Conservation (phyloP, 2,329 filamentous ascomycete species). For the Cladophialophora immunda region DNA sequence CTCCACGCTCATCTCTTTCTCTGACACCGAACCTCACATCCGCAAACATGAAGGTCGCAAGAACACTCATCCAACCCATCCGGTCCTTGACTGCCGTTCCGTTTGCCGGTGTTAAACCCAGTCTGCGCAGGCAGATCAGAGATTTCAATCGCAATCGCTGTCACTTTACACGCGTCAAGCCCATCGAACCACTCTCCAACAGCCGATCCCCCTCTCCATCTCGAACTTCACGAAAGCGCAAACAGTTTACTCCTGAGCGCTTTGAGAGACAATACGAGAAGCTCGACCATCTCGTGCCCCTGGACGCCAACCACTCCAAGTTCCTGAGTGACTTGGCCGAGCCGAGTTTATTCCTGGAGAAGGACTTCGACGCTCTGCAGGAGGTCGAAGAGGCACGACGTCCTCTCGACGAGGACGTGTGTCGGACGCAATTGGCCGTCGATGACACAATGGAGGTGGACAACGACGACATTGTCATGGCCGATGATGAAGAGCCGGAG, state of each 20-base stretch:
- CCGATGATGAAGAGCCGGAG: constrained; percentile 2
- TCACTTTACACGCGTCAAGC: constrained; percentile 4
- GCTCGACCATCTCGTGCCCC: constrained; percentile 5
- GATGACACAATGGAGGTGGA: neutral
- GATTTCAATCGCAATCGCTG: neutral
- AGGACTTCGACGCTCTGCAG: constrained; percentile 10
- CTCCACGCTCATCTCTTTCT: neutral
- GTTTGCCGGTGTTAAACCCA: neutral
- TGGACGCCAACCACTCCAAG: constrained; percentile 3
- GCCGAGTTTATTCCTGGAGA: neutral
- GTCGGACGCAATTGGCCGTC: neutral
- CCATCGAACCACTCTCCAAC: neutral
- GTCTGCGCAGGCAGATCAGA: neutral
- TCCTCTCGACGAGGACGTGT: neutral
- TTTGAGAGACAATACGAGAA: constrained; percentile 10
- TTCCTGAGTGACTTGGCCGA: constrained; percentile 10
- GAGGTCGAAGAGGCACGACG: constrained; percentile 4
- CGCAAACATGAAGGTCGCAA: constrained; percentile 3
- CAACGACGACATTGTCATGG: neutral
- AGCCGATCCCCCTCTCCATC: neutral
- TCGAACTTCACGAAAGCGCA: neutral
- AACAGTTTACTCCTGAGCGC: neutral
- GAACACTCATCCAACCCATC: neutral
- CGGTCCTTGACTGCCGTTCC: neutral
- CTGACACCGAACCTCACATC: neutral